Evolutionary conservation across 2,329 filamentous ascomycete species (phyloP).

Genomic region (Talaromyces sp.): DNA sequence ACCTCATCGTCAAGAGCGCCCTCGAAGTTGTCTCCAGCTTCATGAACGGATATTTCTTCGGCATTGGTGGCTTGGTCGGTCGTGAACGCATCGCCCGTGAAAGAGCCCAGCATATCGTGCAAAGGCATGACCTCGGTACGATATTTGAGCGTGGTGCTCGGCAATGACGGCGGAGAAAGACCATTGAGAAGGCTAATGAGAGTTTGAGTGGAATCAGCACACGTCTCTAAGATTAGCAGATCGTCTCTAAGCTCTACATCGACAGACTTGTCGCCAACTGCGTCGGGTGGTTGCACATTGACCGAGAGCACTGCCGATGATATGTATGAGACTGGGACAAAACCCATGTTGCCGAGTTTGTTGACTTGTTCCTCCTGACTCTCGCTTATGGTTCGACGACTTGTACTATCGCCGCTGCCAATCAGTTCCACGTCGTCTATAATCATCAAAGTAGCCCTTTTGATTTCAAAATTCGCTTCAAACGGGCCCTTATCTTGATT

Average conservation of each 20-base stretch:
- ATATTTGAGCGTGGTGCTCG: constrained; percentile 80
- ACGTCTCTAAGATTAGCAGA: constrained; percentile 86
- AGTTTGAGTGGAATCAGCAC: constrained; percentile 94
- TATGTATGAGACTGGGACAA: constrained; percentile 81
- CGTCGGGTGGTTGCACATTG: constrained; percentile 56
- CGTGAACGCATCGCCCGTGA: constrained; percentile 79
- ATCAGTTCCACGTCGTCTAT: constrained; percentile 65
- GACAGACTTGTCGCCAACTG: constrained; percentile 63
- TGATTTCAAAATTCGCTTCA: constrained; percentile 65
- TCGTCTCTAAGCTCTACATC: constrained; percentile 83
- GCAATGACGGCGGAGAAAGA: constrained; percentile 77
- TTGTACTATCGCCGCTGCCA: constrained; percentile 26
- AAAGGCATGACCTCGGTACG: constrained; percentile 82
- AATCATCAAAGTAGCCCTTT: constrained; percentile 78
- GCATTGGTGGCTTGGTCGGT: constrained; percentile 30
- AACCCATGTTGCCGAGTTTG: constrained; percentile 64
- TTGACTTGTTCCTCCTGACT: constrained; percentile 48
- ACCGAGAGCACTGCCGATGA: constrained; percentile 73
- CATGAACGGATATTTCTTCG: constrained; percentile 45
- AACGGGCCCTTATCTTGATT: constrained; percentile 66
- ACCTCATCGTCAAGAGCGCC: constrained; percentile 42
- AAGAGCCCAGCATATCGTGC: constrained; percentile 83
- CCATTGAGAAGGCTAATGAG: constrained; percentile 76
- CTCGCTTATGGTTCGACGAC: constrained; percentile 28
- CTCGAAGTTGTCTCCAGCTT: constrained; percentile 42